Percentiles rank a stretch among this genome's conserved stretches.
Conservation (phyloP, 306 rosid genomes). For the Corylus heterophylla region DNA sequence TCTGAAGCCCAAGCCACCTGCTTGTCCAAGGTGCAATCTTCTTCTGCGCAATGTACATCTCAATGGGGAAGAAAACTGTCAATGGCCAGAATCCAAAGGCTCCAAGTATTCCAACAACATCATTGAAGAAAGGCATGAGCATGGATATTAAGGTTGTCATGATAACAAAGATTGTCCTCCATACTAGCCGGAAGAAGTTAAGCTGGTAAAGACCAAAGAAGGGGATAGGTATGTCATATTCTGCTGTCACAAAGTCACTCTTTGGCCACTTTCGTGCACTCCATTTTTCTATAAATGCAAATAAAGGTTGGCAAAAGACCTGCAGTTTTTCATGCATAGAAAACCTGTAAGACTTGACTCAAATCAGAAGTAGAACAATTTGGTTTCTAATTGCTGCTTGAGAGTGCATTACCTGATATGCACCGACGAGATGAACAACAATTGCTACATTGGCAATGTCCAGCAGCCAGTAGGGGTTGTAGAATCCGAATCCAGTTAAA, state of each 20-base stretch:
- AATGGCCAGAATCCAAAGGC: conserved; percentile 86
- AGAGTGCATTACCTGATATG: conserved; percentile 52
- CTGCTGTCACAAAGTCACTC: conserved; percentile 45
- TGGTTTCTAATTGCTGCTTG: neutral
- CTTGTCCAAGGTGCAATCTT: conserved; percentile 52
- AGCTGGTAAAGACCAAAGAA: conserved; percentile 45
- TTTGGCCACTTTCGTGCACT: conserved; percentile 52
- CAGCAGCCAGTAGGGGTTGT: conserved; percentile 73
- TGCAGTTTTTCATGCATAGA: conserved; percentile 20
- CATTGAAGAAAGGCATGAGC: conserved; percentile 81
- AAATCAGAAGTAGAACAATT: neutral
- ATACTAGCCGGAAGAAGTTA: conserved; percentile 57
- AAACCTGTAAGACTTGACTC: neutral
- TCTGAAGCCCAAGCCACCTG: conserved; percentile 61
- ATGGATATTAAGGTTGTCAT: conserved; percentile 62
- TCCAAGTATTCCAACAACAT: conserved; percentile 76
- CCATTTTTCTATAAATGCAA: conserved; percentile 77
- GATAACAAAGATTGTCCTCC: conserved; percentile 65
- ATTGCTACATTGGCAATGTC: conserved; percentile 73
- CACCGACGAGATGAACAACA: conserved; percentile 72
- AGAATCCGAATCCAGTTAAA: conserved; percentile 79
- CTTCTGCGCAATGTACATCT: conserved; percentile 68
- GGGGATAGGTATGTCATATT: conserved; percentile 58
- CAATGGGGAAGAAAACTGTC: conserved; percentile 69
- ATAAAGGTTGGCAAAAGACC: conserved; percentile 68